A percentile compares a stretch with the other conserved stretches of the same genome.
Evolutionary conservation across 768 basidiomycete genomes (phyloP).

Genomic region (Amanita phalloides): DNA sequence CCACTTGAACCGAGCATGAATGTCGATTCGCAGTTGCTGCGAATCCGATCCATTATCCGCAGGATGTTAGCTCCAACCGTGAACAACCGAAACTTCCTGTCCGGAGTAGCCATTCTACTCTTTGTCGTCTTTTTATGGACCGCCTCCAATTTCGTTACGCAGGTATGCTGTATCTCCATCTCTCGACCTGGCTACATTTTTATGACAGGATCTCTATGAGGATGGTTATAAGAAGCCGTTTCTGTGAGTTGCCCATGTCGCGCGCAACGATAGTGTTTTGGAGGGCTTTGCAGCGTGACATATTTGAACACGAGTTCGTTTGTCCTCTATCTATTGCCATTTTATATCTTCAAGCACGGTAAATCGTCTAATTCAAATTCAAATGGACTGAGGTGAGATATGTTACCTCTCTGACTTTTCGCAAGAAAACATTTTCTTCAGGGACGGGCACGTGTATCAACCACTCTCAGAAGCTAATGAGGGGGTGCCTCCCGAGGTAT

Average conservation of each 20-base stretch:
- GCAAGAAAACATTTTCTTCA: not conserved
- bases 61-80: constrained; percentile 5
- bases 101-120: constrained; percentile 62
- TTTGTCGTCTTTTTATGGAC: constrained; percentile 86
- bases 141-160: constrained; percentile 75
- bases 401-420: not conserved
- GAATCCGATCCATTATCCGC: not conserved
- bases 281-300: constrained; percentile 51
- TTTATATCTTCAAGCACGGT: not conserved
- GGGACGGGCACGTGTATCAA: constrained; percentile 14
- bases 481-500: not conserved
- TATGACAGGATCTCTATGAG: constrained; percentile 33
- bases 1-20: not conserved
- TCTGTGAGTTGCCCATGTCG: constrained; percentile 32
- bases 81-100: constrained; percentile 24
- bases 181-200: not conserved
- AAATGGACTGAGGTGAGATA: not conserved
- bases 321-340: constrained; percentile 65
- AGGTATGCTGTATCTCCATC: constrained; percentile 30
- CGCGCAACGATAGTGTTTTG: not conserved
- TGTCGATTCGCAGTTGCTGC: not conserved
- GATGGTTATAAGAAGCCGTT: constrained; percentile 85
- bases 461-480: constrained; percentile 13
- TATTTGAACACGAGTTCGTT: constrained; percentile 93
- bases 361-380: not conserved